Conservation (phyloP, 2,329 filamentous ascomycete genomes). For the Colletotrichum sublineola region DNA sequence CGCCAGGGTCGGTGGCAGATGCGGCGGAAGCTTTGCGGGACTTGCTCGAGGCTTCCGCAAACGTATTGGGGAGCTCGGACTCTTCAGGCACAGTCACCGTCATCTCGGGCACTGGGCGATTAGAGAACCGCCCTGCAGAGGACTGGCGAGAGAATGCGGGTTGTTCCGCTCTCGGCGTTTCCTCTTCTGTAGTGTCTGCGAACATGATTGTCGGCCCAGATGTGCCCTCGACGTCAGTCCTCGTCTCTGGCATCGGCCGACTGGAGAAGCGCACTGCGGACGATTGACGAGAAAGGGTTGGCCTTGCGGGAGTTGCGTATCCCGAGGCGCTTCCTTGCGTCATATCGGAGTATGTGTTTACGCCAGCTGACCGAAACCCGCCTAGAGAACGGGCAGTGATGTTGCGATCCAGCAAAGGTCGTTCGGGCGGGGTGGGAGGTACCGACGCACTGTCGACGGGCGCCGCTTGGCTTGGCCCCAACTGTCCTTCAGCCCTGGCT, state of each 20-base stretch:
- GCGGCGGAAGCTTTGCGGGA: conserved; percentile 55
- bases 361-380: conserved; percentile 26
- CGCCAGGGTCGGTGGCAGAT: conserved; percentile 49
- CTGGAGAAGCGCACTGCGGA: conserved; percentile 77
- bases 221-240: conserved; percentile 73
- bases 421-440: conserved; percentile 37
- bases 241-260: conserved; percentile 78
- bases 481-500: conserved; percentile 35
- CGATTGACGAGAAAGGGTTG: conserved; percentile 65
- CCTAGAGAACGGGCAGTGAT: conserved; percentile 35
- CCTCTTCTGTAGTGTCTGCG: conserved; percentile 59
- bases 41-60: conserved; percentile 61
- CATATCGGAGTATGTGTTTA: conserved; percentile 32
- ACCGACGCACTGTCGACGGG: conserved; percentile 30
- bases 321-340: conserved; percentile 25
- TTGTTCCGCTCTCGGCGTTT: conserved; percentile 51
- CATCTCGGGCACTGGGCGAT: conserved; percentile 72
- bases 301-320: conserved; percentile 52
- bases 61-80: conserved; percentile 73
- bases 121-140: conserved; percentile 71
- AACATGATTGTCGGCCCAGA: conserved; percentile 83
- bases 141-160: conserved; percentile 57
- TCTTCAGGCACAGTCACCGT: conserved; percentile 66
- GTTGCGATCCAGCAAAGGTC: conserved; percentile 34
- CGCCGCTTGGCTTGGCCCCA: conserved; percentile 25